Conservation (phyloP, 345 rosid genomes). For the Eutrema yunnanense region DNA sequence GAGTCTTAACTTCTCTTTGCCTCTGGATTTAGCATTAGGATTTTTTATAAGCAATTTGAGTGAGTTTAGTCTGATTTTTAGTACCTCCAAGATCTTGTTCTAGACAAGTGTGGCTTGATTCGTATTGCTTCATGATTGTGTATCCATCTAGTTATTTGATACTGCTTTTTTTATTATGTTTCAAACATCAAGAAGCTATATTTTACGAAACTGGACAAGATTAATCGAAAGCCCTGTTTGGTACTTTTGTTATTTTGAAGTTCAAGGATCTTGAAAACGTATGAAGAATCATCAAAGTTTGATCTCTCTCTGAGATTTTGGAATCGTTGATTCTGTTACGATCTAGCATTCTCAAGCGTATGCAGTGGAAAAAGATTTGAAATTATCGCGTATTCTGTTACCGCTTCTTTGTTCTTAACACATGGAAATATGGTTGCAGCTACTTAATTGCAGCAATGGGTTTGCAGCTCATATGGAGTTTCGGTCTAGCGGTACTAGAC, state of each 20-base stretch:
- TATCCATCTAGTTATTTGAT: no score
- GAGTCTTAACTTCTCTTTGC: background rate
- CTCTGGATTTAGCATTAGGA: background rate
- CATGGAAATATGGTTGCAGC: conserved; percentile 36
- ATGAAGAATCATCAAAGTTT: no score
- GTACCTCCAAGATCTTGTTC: background rate
- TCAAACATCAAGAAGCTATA: background rate
- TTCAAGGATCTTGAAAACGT: no score
- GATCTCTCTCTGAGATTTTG: background rate
- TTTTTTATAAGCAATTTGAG: background rate
- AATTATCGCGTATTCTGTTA: background rate
- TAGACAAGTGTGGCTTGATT: conserved; percentile 9
- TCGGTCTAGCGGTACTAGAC: conserved; percentile 60
- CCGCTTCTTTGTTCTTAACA: background rate
- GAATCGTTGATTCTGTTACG: background rate
- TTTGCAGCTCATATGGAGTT: conserved; percentile 81
- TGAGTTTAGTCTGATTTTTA: background rate
- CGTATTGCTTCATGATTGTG: background rate
- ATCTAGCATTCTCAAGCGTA: background rate
- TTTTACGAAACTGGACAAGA: no score
- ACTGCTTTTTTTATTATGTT: no score
- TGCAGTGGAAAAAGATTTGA: background rate
- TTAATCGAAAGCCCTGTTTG: no score
- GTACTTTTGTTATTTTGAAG: no score
- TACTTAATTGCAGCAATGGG: conserved; percentile 87